Conservation (phyloP, 345 rosid species). For the Corchorus olitorius region DNA sequence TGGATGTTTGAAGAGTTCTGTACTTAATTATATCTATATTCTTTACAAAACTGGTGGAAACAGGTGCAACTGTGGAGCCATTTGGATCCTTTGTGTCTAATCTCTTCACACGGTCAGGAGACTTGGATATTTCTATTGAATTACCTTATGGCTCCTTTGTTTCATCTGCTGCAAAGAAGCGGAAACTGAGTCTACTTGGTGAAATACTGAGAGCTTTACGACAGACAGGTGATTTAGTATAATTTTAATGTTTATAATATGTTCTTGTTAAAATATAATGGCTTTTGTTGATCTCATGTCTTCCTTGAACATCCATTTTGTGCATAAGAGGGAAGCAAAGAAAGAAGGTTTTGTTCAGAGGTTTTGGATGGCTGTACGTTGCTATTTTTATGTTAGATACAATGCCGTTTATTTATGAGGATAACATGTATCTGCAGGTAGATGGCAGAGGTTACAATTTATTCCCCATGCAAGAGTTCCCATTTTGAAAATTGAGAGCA, state of each 20-base stretch:
- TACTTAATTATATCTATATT: background rate
- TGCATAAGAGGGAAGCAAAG: background rate
- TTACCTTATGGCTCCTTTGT: slow-evolving; percentile 52
- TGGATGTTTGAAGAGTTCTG: background rate
- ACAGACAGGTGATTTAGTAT: slow-evolving; percentile 44
- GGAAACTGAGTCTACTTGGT: slow-evolving; percentile 56
- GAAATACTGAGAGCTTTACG: slow-evolving; percentile 61
- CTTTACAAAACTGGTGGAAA: slow-evolving; percentile 21
- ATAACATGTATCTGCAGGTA: slow-evolving; percentile 43
- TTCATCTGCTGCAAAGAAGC: slow-evolving; percentile 71
- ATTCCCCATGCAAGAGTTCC: slow-evolving; percentile 78
- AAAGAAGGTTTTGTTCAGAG: background rate
- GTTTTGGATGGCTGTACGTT: background rate
- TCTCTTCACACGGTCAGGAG: slow-evolving; percentile 79
- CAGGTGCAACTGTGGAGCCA: slow-evolving; percentile 90
- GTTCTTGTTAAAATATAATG: background rate
- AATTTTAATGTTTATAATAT: background rate
- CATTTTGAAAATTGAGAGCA: slow-evolving; percentile 66
- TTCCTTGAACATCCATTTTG: too few relatives aligned
- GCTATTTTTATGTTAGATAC: slow-evolving; percentile 6
- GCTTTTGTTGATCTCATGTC: background rate
- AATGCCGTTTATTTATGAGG: slow-evolving; percentile 1
- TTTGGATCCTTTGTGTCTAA: slow-evolving; percentile 90
- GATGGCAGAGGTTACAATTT: slow-evolving; percentile 53
- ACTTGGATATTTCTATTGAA: slow-evolving; percentile 78